Evolutionary conservation across 176 grass and related monocot species (phyloP), one percentile per base, ranked within the genome.

Genomic region (Canna indica): DNA sequence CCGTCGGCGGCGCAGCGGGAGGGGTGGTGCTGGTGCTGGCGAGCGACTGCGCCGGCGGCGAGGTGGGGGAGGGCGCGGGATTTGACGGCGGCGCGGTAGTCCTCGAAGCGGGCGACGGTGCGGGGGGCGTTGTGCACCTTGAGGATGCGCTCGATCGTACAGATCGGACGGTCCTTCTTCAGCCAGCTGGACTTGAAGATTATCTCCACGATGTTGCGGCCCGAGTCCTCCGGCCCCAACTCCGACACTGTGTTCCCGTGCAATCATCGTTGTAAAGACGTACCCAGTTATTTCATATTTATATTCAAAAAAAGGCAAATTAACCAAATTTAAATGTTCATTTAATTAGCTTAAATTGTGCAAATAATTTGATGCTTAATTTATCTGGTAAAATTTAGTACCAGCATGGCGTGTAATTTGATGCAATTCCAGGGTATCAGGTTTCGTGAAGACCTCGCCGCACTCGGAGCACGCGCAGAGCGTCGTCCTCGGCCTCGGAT

Each of bases 141-240:
- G 68, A 99, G 80, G 77, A 99, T 99, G 72, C 86, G 86, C 18
- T 90, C 90, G 64, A 99, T 73, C 27, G 84, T 80, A 75, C 81
- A 90, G 36, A 90, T 84, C 32, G 90, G 77, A n/a, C 74, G 69
- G 69, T 75, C 86, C 0, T 58, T 84, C 78, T 94, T 88, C 73
- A 85, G 94, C 94, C 94, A 99, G 84, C 94, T 99, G 1, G 94
- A 99, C 73, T 99, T 99, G 73, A 99, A 93, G 80, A 99, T 99
- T 63, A 99, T 99, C 80, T 99, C 94, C 73, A 99, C 94, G 48
- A 99, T 99, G 84, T 84, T 93, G 26, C 89, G 82, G 2, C 94
- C 89, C 0, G 94, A 99, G 71, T 99, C 94, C 79, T 99, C 94
- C 6, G 82, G 86, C 3, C 86, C 94, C 1, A 99, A 69, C 79